A percentile compares a stretch with the other conserved stretches of the same genome.
Evolutionary conservation across 2,329 filamentous ascomycete species (phyloP).

Genomic region (Xylariaceae sp.): DNA sequence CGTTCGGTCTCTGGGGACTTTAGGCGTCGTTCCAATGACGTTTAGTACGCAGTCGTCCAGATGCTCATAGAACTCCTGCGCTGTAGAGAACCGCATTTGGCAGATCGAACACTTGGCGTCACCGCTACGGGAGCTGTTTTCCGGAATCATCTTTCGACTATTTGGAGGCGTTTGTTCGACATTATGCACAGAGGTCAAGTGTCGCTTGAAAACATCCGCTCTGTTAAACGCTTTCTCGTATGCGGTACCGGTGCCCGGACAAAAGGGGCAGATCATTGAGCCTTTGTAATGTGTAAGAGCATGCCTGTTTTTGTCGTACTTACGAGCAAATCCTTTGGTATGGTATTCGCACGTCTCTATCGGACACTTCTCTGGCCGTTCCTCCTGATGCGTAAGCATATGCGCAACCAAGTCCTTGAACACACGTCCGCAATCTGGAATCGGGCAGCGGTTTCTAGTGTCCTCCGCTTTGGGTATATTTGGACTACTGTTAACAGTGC

Average conservation of each 20-base stretch:
- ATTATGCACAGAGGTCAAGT: conserved; percentile 82
- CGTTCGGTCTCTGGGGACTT: conserved; percentile 26
- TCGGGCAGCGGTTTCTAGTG: conserved; percentile 58
- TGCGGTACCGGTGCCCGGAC: conserved; percentile 79
- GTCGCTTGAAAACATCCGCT: conserved; percentile 92
- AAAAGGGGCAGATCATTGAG: conserved; percentile 95
- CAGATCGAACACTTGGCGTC: conserved; percentile 91
- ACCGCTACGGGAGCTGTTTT: conserved; percentile 32
- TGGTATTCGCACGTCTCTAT: conserved; percentile 91
- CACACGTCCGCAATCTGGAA: conserved; percentile 75
- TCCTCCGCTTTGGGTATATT: conserved; percentile 32
- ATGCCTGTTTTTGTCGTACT: conserved; percentile 95
- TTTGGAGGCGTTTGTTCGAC: conserved; percentile 93
- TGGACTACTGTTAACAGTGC: conserved; percentile 32
- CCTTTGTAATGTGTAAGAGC: conserved; percentile 95
- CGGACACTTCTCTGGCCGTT: conserved; percentile 90
- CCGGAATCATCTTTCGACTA: conserved; percentile 63
- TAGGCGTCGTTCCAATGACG: conserved; percentile 46
- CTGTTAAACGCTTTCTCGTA: conserved; percentile 95
- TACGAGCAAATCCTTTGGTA: conserved; percentile 84
- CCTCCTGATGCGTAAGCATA: conserved; percentile 88
- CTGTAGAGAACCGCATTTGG: conserved; percentile 68
- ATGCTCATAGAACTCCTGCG: conserved; percentile 97
- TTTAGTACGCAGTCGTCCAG: conserved; percentile 63
- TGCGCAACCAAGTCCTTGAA: conserved; percentile 93